Evolutionary conservation across 2,329 filamentous ascomycete species (phyloP), one percentile per base, ranked within the genome.

Genomic region (Zopfia rhizophila): DNA sequence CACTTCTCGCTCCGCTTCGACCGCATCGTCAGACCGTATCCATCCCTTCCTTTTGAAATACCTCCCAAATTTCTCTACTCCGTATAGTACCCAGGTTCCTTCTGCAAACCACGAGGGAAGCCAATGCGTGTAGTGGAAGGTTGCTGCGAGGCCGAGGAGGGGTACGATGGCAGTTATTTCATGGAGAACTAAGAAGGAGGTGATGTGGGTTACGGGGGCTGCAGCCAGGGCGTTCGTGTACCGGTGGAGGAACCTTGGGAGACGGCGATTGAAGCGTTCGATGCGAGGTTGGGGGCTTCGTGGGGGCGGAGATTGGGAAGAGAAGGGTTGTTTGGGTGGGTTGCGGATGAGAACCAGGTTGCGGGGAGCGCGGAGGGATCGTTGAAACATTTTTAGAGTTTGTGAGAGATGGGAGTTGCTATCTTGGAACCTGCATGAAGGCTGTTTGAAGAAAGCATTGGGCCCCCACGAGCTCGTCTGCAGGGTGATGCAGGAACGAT

Each of bases 141-240:
- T 68, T 1, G 81, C 86, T 16, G 89, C 85, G 1, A 97, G 80
- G 0, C 83, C 87, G 27, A 95, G 69, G 0, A 97, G 74, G 0
- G 93, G 93, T 1, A 93, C 72, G 8, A 97, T 75, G 7, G 94
- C 93, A 0, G 94, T 97, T 31, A 97, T 69, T 72, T 99, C 94
- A 76, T 99, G 94, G 0, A 99, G 81, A 27, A 97, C 77, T 8
- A 97, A 78, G 70, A 99, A 99, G 0, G 93, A 87, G 1, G 88
- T 84, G 29, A 96, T 79, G 73, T 97, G 91, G 1, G 90, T 90
- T 31, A 91, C 72, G 0, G 94, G 94, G 1, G 91, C 91, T 43
- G 82, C 79, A 45, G 86, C 83, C 3, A 99, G 82, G 0, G 85
- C 84, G 1, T 76, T 72, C 1, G 89, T 86, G 74, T 91, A 90